These are phyloP conservation scores for Scedosporium apiospermum DNA, from an alignment of 2,329 filamentous ascomycete genomes.

Conservation along the genomic window DNA sequence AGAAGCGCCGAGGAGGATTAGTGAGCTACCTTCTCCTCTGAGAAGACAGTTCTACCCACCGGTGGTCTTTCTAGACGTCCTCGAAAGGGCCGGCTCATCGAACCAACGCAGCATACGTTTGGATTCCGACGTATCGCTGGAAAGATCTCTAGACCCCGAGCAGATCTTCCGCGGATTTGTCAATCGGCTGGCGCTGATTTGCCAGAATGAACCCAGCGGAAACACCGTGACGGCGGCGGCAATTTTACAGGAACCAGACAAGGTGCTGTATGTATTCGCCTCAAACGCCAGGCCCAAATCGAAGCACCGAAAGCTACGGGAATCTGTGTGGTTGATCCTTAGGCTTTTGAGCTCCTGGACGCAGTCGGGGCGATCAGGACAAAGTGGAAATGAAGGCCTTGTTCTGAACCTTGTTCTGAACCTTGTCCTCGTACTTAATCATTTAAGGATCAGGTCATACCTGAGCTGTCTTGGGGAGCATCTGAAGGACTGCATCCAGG, in stretches of 20 bases:
- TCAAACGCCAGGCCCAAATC: conserved; percentile 16
- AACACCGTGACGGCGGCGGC: conserved; percentile 17
- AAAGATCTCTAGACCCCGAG: conserved; percentile 11
- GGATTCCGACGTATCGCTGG: neutral
- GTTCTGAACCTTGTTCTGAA: neutral
- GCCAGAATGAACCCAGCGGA: conserved; percentile 13
- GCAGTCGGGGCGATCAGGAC: neutral
- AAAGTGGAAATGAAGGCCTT: too few relatives aligned
- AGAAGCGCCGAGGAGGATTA: neutral
- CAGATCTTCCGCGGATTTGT: conserved; percentile 19
- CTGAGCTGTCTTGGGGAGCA: neutral
- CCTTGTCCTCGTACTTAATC: neutral
- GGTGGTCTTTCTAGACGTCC: neutral
- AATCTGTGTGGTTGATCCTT: neutral
- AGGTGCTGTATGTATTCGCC: conserved; percentile 19
- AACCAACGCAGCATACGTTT: neutral
- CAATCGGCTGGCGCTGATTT: conserved; percentile 20
- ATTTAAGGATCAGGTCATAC: neutral
- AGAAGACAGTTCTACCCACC: neutral
- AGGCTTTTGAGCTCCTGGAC: neutral
- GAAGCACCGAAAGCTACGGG: neutral
- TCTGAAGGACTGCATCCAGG: neutral
- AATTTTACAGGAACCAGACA: conserved; percentile 17
- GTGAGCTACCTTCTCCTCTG: neutral
- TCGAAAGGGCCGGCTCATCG: neutral